A percentile compares a stretch with the other conserved stretches of the same genome.
Evolutionary conservation across 2,329 filamentous ascomycete species (phyloP).

Genomic region (Aspergillus ochraceoroseus): DNA sequence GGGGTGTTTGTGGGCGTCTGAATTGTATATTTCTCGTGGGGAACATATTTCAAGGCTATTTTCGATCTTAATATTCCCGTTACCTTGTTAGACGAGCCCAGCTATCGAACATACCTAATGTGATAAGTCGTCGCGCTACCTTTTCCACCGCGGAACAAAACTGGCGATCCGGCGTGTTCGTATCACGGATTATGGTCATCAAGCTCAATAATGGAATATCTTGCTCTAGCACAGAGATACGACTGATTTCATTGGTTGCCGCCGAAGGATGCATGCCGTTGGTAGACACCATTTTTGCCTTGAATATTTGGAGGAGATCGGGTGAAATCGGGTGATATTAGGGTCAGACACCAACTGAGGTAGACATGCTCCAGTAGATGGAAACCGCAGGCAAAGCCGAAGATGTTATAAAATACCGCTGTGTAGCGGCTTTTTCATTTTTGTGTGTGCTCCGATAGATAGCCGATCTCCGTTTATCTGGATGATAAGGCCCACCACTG

Average conservation of each 20-base stretch:
- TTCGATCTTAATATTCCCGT: background rate
- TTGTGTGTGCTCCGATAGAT: conserved; percentile 1
- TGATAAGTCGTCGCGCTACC: conserved; percentile 12
- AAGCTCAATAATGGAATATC: conserved; percentile 12
- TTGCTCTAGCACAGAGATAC: conserved; percentile 14
- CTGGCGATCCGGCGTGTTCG: conserved; percentile 8
- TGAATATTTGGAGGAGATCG: background rate
- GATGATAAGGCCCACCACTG: conserved; percentile 1
- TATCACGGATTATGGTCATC: conserved; percentile 20
- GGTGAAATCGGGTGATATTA: background rate
- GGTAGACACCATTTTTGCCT: background rate
- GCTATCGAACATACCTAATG: conserved; percentile 10
- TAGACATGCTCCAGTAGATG: too few relatives aligned
- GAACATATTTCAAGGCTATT: conserved; percentile 20
- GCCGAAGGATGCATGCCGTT: background rate
- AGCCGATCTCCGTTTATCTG: conserved; percentile 6
- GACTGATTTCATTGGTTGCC: background rate
- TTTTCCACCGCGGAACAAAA: conserved; percentile 15
- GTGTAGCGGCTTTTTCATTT: background rate
- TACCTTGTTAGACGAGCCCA: too few relatives aligned
- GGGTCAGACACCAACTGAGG: too few relatives aligned
- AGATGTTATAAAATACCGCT: too few relatives aligned
- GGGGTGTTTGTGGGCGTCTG: conserved; percentile 15
- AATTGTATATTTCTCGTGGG: conserved; percentile 11
- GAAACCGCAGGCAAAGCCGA: too few relatives aligned